These are phyloP conservation scores for Lizonia empirigonia DNA, from an alignment of 2,329 filamentous ascomycete species.

Conservation along the genomic window DNA sequence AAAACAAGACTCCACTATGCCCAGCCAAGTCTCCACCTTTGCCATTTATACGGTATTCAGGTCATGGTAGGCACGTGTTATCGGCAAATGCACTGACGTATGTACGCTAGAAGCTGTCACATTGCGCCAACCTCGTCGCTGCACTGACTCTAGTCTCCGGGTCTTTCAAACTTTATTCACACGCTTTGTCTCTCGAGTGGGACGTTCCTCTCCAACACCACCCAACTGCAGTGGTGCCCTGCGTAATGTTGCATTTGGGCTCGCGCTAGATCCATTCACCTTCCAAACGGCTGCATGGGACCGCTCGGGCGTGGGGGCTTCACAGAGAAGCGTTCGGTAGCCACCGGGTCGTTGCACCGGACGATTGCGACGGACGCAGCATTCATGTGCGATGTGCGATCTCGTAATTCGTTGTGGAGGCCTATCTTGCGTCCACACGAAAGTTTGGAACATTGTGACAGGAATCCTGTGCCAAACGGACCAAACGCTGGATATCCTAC, in stretches of 20 bases:
- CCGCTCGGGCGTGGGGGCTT: conserved; percentile 15
- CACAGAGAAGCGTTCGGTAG: conserved; percentile 10
- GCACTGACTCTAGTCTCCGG: conserved; percentile 8
- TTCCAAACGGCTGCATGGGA: conserved; percentile 16
- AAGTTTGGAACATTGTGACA: not conserved
- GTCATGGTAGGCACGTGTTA: conserved; percentile 6
- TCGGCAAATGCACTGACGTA: conserved; percentile 2
- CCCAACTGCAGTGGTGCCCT: conserved; percentile 12
- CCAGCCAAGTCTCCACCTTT: too few species aligned
- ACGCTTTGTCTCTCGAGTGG: conserved; percentile 1
- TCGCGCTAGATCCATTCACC: conserved; percentile 8
- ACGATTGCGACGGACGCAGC: not conserved
- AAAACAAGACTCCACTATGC: too few species aligned
- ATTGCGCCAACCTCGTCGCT: not conserved
- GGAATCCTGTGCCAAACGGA: not conserved
- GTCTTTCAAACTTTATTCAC: conserved; percentile 11
- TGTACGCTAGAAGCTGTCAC: conserved; percentile 7
- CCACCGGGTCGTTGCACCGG: conserved; percentile 3
- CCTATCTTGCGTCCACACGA: not conserved
- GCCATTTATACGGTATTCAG: too few species aligned
- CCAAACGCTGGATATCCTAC: not conserved
- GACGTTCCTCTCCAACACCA: conserved; percentile 1
- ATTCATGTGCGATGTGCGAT: conserved; percentile 2
- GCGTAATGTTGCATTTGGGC: conserved; percentile 11
- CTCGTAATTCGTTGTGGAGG: not conserved